Base-by-base conservation (phyloP, 2,329 filamentous ascomycete genomes). In the Trichophyton simii region DNA sequence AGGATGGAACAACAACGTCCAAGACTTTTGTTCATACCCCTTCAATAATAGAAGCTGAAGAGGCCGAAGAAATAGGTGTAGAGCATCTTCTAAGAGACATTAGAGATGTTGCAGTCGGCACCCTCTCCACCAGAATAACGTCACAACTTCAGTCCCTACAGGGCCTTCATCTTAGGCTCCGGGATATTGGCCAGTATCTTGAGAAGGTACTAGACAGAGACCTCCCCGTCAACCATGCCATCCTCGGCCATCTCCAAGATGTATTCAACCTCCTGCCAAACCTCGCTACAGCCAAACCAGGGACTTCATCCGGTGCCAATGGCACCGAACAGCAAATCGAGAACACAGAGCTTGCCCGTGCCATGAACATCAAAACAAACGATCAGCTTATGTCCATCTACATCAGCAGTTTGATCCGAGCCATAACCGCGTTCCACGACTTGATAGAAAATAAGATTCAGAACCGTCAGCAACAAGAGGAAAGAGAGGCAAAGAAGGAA, bases 381-480 rank as follows among this genome's bases (percentile, higher is more conserved):
- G 94, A 99, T 75, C 94, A 99, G 79, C 83, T 99, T 66, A 96
- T 99, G 89, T 86, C 91, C 59, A 97, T 99, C 74, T 99, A 99
- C 76, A 82, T 99, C 60, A 95, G 89, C 78, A 95, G 89, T 78
- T 79, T 97, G 79, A 97, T 99, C 76, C 84, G 94, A 64, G 94
- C 94, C 62, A 99, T 99, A 72, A 97, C 94, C 11, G 94, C 94
- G 6, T 99, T 97, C 86, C 94, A 99, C 75, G 94, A 99, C 73
- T 79, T 99, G 67, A 99, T 99, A 67, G 94, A 99, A 80, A 99
- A 99, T 81, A 99, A 99, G 83, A 96, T 97, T 68, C 92, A 97
- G 79, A 99, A 99, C 78, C 84, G 92, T 74, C 91, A 97, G 77
- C 89, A 95, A 74, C 88, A 95, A 71, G 94, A 97, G 72, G 94